Base-by-base conservation (phyloP, 805 yeast species). In the Cyberlindnera sargentensis region DNA sequence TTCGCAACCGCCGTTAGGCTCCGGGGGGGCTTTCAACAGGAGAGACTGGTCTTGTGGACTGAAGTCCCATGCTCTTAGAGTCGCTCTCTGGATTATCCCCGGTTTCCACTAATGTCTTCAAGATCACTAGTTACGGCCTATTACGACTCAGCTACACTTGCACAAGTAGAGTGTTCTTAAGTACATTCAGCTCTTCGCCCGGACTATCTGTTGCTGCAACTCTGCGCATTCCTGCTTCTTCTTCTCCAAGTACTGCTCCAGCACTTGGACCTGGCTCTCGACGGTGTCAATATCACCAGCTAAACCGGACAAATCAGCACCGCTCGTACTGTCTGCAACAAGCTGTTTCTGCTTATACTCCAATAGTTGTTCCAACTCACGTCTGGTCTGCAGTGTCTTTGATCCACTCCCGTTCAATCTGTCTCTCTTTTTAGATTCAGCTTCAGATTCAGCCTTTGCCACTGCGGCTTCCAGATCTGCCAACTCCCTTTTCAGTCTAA, bases 321-420 rank as follows among this genome's bases (percentile, higher is more conserved):
- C 45, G 8, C 45, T 31, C 34, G 48, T 59, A 31, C 68, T 56
- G 10, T 68, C 57, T 40, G 66, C 64, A 5, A 63, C 58, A 41
- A 82, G 68, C 62, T 78, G 79, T 25, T 69, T 65, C 60, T 84
- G 81, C 62, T 87, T 90, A 62, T 84, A 90, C 51, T 78, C 82
- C 47, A 89, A 73, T 51, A 93, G 67, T 54, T 85, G 91, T 65
- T 88, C 95, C 48, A 83, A 75, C 63, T 93, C 98, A 42, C 76
- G 68, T 46, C 73, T 69, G 10, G 75, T 64, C 37, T 66, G 58
- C 5, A 67, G 62, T 2, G 58, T 46, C n/a, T n/a, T n/a, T 46
- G 58, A 47, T 3, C 52, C 41, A 24, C 35, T 34, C 4, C 67
- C 55, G n/a, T 54, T 50, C 7, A 42, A 46, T 46, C 62, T 58